Base-by-base conservation (phyloP, 2,329 filamentous ascomycete genomes). In the Fusarium circinatum region DNA sequence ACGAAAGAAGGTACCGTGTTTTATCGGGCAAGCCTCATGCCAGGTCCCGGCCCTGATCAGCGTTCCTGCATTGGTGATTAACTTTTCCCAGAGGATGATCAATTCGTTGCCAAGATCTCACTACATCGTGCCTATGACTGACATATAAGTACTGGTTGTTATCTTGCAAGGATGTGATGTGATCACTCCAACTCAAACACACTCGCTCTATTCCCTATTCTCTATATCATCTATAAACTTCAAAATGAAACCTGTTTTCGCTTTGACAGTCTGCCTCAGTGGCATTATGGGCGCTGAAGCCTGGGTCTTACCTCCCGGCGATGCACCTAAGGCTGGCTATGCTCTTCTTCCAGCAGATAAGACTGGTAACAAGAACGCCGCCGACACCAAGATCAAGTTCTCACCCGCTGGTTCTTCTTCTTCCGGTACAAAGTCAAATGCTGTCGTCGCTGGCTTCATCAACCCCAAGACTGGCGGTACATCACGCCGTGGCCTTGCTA, bases 31-130 rank as follows among this genome's bases (percentile, higher is more conserved):
- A 36, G 34, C 26, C 15, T 48, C 41, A 64, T 69, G 65, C 44
- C 41, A n/a, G 49, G 66, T 47, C 66, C 66, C 66, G 65, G 17
- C 51, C 58, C 22, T 42, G 39, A 66, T 30, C 51, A 52, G 34
- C 65, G 65, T 69, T 69, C 66, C 66, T 69, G 54, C 22, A 38
- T 55, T 14, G 15, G 9, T 8, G 17, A 52, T 57, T 32, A 64
- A 22, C 39, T 57, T 69, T 66, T 8, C 6, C 26, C 13, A 24
- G 17, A 17, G 8, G 28, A 15, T 13, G 26, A 68, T 52, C 24
- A 42, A n/a, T 30, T 30, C 15, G 2, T 28, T 26, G 22, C 36
- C 8, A 18, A 22, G 18, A 24, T 57, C 13, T 41, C 12, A 15
- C 15, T 3, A 22, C 22, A 30, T 24, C 39, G 12, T 17, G 28